Evolutionary conservation across 1,284 basidiomycete species (phyloP).

Genomic region (Ceratobasidium sp.): DNA sequence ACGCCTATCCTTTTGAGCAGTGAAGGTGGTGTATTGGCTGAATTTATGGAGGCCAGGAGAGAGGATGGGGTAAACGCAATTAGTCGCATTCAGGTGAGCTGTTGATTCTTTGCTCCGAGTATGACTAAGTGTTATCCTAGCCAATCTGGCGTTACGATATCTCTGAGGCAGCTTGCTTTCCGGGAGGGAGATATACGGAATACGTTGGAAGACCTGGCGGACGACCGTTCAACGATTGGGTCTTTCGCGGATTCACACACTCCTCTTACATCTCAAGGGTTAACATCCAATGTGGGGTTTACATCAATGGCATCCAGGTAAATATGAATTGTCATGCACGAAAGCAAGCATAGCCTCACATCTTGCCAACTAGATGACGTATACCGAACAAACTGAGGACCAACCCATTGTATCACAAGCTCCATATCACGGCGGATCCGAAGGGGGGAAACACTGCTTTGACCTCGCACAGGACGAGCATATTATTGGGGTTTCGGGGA

Average conservation of each 20-base stretch:
- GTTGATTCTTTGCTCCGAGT: not conserved
- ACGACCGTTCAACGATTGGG: slow-evolving; percentile 1
- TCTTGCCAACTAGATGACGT: not conserved
- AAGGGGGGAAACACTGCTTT: not conserved
- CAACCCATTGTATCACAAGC: not conserved
- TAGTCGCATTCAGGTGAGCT: not conserved
- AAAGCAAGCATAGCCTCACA: not conserved
- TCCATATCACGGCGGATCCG: not conserved
- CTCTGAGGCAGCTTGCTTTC: not conserved
- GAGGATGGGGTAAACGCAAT: not conserved
- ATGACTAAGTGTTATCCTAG: not conserved
- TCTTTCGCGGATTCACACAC: not conserved
- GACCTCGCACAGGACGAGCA: not conserved
- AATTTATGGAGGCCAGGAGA: not conserved
- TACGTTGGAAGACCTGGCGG: not conserved
- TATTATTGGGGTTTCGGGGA: not conserved
- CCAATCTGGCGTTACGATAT: slow-evolving; percentile 23
- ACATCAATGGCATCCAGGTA: not conserved
- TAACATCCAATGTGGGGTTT: not conserved
- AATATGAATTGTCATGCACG: not conserved
- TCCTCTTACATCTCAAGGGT: not conserved
- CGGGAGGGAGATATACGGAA: not conserved
- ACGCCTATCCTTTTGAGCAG: not conserved
- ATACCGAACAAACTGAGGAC: not conserved
- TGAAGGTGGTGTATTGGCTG: slow-evolving; percentile 12